Evolutionary conservation across 495 filamentous ascomycete species (phyloP), one percentile per base, ranked within the genome.

Genomic region (Neurospora tetrasperma): DNA sequence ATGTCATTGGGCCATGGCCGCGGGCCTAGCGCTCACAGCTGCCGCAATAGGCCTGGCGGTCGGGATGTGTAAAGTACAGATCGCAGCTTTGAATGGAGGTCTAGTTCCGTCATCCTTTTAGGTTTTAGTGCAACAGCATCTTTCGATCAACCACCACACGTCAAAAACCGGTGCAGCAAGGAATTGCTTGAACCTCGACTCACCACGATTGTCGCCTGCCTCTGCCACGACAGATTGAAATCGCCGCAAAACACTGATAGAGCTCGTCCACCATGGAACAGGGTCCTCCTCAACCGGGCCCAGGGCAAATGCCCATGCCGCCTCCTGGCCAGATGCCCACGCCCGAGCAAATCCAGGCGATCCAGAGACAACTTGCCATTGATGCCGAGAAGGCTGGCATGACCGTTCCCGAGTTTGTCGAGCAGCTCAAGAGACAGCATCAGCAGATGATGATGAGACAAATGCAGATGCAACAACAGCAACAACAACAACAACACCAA

Each of bases 341-440:
- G 31, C 93, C 93, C 73, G 90, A 97, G 83, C 93, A 97, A 84
- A 90, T 97, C 73, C 88, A 87, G 38, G 85, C 85, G 27, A 94
- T 97, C 88, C 93, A 96, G 79, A 88, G 90, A 78, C 93, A 96
- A 82, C 84, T 97, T 74, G 92, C 91, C 68, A 86, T 86, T 69
- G 91, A 94, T 81, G 91, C 91, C 43, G 85, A 90, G 75, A 90
- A 88, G 83, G 86, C 89, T 76, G 92, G 92, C 76, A 87, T 94
- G 89, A 89, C 90, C 2, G 90, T 92, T 2, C 90, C 90, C 72
- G 84, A 93, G 81, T 92, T 93, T 76, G 87, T 91, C 73, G 87
- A 90, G 82, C 86, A 82, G 79, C 86, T 79, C 89, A 79, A 78
- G 73, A 69, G 62, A n/a, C 79, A 80, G 35, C 70, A 94, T 80